Evolutionary conservation across 2,329 filamentous ascomycete species (phyloP).

Genomic region (Aspergillus intermedius): DNA sequence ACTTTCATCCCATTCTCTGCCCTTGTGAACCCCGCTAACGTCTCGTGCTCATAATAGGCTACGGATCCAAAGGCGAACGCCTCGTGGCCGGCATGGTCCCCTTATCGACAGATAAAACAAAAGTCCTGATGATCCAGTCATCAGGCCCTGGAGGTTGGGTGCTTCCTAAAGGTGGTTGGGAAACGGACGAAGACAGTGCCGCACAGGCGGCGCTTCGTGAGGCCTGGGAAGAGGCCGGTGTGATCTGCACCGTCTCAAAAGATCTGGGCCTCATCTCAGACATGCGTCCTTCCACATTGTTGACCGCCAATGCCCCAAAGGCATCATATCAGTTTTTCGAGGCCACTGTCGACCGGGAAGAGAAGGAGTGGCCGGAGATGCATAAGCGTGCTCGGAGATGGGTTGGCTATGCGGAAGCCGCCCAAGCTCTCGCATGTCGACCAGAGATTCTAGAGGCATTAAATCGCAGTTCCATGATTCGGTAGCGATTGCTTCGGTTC

Average conservation of each 20-base stretch:
- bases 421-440: constrained; percentile 64
- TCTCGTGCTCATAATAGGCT: constrained; percentile 53
- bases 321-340: constrained; percentile 59
- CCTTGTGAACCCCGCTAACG: constrained; percentile 13
- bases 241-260: constrained; percentile 73
- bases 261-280: constrained; percentile 85
- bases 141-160: constrained; percentile 91
- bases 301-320: constrained; percentile 61
- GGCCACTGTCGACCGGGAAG: constrained; percentile 78
- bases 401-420: constrained; percentile 81
- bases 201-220: constrained; percentile 80
- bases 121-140: constrained; percentile 90
- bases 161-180: constrained; percentile 95
- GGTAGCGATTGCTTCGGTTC: constrained; percentile 19
- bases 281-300: constrained; percentile 54
- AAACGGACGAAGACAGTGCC: constrained; percentile 81
- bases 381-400: constrained; percentile 86
- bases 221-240: constrained; percentile 97
- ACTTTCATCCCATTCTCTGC: background rate
- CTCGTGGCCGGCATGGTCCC: constrained; percentile 93
- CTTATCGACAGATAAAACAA: constrained; percentile 74
- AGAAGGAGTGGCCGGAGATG: constrained; percentile 85
- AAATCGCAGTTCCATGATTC: constrained; percentile 67
- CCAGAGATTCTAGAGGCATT: constrained; percentile 87
- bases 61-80: constrained; percentile 84